These are phyloP conservation scores for Rosa chinensis DNA, from an alignment of 306 rosid species.

Conservation along the genomic window DNA sequence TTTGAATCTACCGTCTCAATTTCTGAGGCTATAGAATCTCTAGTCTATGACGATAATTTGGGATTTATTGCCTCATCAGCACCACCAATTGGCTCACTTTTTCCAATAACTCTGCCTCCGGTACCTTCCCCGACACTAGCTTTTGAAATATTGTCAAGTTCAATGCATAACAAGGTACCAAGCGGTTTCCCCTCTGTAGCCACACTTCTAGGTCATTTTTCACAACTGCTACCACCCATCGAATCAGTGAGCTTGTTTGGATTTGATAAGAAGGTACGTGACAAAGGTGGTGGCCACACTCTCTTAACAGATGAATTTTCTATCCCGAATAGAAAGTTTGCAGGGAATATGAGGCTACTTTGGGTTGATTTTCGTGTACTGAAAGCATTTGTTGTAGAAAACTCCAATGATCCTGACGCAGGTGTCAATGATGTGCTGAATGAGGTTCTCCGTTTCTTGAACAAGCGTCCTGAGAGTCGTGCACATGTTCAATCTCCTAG, in stretches of 20 bases:
- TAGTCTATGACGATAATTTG: no score
- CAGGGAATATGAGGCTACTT: no score
- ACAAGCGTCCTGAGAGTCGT: slow-evolving; percentile 9
- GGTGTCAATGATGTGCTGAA: slow-evolving; percentile 60
- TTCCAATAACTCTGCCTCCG: slow-evolving; percentile 37
- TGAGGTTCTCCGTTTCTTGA: slow-evolving; percentile 62
- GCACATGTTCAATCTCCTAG: slow-evolving; percentile 17
- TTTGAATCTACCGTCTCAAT: no score
- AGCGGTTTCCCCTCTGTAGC: slow-evolving; percentile 42
- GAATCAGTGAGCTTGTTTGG: no score
- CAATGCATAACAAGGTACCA: slow-evolving; percentile 51
- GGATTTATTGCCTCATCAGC: slow-evolving; percentile 28
- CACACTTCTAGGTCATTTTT: not conserved
- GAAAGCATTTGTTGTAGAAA: slow-evolving; percentile 84
- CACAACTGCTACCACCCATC: no score
- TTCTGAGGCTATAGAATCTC: no score
- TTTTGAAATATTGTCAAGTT: slow-evolving; percentile 50
- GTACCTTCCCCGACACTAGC: slow-evolving; percentile 42
- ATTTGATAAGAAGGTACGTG: no score
- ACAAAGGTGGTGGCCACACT: no score
- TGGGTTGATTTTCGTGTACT: slow-evolving; percentile 68
- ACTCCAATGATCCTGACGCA: slow-evolving; percentile 60
- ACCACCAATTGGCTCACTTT: slow-evolving; percentile 33
- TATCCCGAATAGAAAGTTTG: no score
- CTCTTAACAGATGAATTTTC: no score